A percentile compares a stretch with the other conserved stretches of the same genome.
Conservation (phyloP, 2,329 filamentous ascomycete genomes). For the Fusarium anthophilum region DNA sequence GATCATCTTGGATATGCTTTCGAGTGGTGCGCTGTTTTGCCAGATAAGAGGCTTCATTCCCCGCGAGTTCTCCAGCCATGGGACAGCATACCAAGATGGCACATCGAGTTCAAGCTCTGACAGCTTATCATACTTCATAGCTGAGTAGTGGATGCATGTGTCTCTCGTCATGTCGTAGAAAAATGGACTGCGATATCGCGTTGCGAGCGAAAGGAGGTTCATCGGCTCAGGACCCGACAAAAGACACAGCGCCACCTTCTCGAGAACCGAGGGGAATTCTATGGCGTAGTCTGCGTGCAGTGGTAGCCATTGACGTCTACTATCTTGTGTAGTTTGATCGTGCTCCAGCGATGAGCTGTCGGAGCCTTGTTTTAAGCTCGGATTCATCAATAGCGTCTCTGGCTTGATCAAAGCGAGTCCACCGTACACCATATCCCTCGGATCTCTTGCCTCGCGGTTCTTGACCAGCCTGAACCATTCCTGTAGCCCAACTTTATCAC, state of each 20-base stretch:
- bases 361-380: background rate
- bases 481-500: background rate
- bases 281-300: background rate
- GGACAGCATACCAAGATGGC: background rate
- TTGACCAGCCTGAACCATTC: background rate
- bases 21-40: background rate
- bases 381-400: background rate
- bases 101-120: background rate
- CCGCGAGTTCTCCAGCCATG: background rate
- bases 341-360: background rate
- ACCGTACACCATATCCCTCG: background rate
- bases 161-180: background rate
- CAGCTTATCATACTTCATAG: background rate
- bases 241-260: background rate
- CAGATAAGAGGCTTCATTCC: background rate
- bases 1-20: rapidly evolving
- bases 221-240: background rate
- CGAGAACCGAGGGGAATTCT: background rate
- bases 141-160: background rate
- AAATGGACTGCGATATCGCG: background rate
- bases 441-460: background rate
- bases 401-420: background rate
- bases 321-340: too few species aligned
- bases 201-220: background rate
- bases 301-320: background rate